Evolutionary conservation across 352 stramenopile species (phyloP).

Genomic region (Phytophthora multivora): DNA sequence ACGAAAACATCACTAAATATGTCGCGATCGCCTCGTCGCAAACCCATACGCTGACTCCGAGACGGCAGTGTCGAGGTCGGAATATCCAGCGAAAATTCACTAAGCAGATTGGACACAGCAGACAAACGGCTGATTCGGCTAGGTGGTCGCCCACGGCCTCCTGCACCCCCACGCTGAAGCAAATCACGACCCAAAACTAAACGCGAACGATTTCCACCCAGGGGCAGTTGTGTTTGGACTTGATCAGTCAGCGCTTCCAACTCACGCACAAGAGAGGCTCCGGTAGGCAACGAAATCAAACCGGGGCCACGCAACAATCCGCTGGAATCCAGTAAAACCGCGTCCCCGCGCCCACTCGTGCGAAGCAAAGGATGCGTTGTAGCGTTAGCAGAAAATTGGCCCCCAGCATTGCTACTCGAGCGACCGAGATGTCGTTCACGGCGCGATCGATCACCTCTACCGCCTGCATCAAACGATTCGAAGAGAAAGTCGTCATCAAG

Average conservation of each 20-base stretch:
- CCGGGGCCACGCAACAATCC: constrained; percentile 30
- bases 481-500: constrained; percentile 63
- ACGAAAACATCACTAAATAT: constrained; percentile 50
- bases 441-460: constrained; percentile 38
- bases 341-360: constrained; percentile 41
- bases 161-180: constrained; percentile 38
- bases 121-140: constrained; percentile 69
- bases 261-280: constrained; percentile 76
- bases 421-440: constrained; percentile 40
- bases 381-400: constrained; percentile 14
- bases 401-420: constrained; percentile 4
- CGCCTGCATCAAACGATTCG: constrained; percentile 54
- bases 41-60: constrained; percentile 38
- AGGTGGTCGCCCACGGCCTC: constrained; percentile 54
- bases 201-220: constrained; percentile 34
- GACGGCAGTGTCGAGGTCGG: constrained; percentile 44
- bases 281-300: constrained; percentile 57
- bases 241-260: constrained; percentile 79
- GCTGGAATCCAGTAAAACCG: constrained; percentile 33
- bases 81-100: constrained; percentile 84
- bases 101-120: constrained; percentile 76
- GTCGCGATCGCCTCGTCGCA: constrained; percentile 57
- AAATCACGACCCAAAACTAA: constrained; percentile 48
- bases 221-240: constrained; percentile 69
- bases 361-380: constrained; percentile 52